A percentile compares a stretch with the other conserved stretches of the same genome.
Evolutionary conservation across 2,329 filamentous ascomycete species (phyloP).

Genomic region (Exophiala calicioides): DNA sequence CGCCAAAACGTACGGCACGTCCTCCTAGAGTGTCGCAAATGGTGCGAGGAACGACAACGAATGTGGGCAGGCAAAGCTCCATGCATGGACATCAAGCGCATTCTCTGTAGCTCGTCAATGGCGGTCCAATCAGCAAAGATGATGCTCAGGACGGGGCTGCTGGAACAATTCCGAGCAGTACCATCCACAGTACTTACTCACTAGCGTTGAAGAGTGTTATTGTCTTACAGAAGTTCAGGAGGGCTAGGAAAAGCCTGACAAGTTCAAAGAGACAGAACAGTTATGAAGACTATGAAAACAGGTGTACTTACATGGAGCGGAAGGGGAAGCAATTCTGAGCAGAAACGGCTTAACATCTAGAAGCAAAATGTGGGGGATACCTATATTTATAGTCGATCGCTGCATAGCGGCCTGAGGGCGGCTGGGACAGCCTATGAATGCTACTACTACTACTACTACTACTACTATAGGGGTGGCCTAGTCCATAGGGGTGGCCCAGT

Average conservation of each 20-base stretch:
- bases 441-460: too few species aligned
- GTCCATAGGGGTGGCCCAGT: too few species aligned
- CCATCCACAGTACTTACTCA: constrained; percentile 5
- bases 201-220: constrained; percentile 5
- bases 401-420: too few species aligned
- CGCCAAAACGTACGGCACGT: constrained; percentile 35
- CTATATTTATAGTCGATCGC: too few species aligned
- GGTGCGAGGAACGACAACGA: constrained; percentile 31
- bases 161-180: constrained; percentile 9
- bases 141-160: constrained; percentile 35
- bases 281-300: not conserved
- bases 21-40: constrained; percentile 35
- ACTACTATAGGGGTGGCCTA: too few species aligned
- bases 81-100: constrained; percentile 35
- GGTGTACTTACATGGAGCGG: not conserved
- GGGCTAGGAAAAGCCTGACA: constrained; percentile 7
- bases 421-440: too few species aligned
- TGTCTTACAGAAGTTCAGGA: constrained; percentile 9
- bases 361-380: too few species aligned
- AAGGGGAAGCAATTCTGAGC: too few species aligned
- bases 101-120: constrained; percentile 38
- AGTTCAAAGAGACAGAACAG: constrained; percentile 2
- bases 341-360: too few species aligned
- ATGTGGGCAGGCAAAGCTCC: constrained; percentile 33
- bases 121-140: constrained; percentile 40